Conservation (phyloP, 805 yeast genomes). For the Zygoascus flipseniorum region DNA sequence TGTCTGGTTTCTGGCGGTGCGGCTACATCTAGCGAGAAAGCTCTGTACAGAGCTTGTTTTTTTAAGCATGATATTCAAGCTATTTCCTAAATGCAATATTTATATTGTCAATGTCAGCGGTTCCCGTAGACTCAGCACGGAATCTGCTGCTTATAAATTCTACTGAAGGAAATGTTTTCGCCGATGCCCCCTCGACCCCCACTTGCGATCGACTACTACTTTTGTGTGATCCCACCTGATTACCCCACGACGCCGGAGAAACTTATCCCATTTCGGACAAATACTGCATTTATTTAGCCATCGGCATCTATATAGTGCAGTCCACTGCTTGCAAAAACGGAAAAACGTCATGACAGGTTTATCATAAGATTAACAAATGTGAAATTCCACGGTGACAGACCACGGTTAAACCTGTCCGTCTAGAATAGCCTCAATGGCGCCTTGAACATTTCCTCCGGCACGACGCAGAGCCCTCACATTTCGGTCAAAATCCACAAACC, state of each 20-base stretch:
- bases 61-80: not conserved
- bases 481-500: slow-evolving; percentile 84
- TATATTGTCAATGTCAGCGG: no score
- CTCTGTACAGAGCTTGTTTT: not conserved
- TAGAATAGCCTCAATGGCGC: slow-evolving; percentile 83
- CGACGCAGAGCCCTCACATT: slow-evolving; percentile 89
- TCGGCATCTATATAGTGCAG: not conserved
- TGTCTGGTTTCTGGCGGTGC: not conserved
- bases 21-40: not conserved
- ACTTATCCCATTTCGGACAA: not conserved
- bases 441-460: slow-evolving; percentile 95
- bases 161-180: no score
- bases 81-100: no score
- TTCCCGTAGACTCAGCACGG: no score
- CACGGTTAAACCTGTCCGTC: slow-evolving; percentile 42
- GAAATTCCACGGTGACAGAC: no score
- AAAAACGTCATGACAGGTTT: no score
- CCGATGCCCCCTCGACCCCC: no score
- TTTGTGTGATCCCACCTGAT: not conserved
- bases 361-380: no score
- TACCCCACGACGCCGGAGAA: not conserved
- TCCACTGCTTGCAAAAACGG: no score
- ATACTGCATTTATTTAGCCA: not conserved
- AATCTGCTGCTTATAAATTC: no score
- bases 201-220: not conserved